Conservation (phyloP, 108 stramenopile genomes). For the Nannochloropsis granulata region DNA sequence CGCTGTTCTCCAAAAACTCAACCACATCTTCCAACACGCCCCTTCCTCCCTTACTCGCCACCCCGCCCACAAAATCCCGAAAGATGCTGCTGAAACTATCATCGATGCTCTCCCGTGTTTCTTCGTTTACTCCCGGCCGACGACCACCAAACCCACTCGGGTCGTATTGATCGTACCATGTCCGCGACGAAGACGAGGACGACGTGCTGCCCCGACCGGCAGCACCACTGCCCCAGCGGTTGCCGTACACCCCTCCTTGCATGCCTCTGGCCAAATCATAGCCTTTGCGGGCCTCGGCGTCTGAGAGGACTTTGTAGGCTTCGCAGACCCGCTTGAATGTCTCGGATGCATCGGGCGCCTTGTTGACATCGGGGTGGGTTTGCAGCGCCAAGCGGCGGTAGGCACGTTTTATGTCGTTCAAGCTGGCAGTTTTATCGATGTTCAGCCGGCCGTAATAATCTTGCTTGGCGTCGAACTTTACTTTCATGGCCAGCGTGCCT, state of each 20-base stretch:
- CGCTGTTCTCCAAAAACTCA: slow-evolving; percentile 7
- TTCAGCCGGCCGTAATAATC: not conserved
- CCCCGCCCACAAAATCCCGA: slow-evolving; percentile 4
- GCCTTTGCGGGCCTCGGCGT: slow-evolving; percentile 1
- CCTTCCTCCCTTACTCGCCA: slow-evolving; percentile 4
- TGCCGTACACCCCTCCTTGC: not conserved
- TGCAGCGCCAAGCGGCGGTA: slow-evolving; percentile 18
- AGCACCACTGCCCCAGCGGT: not conserved
- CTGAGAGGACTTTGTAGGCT: slow-evolving; percentile 25
- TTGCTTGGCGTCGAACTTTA: not conserved
- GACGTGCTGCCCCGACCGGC: not conserved
- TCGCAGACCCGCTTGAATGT: slow-evolving; percentile 11
- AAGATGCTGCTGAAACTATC: slow-evolving; percentile 22
- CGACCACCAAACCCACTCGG: not conserved
- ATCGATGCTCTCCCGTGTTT: not conserved
- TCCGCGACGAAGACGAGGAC: not conserved
- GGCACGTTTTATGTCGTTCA: slow-evolving; percentile 27
- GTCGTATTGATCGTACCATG: not conserved
- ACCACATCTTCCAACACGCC: slow-evolving; percentile 12
- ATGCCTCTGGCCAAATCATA: slow-evolving; percentile 2
- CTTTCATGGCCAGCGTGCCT: not conserved
- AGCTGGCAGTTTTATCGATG: slow-evolving; percentile 10
- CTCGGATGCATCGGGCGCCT: slow-evolving; percentile 9
- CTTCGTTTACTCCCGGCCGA: not conserved
- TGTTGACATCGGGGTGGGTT: slow-evolving; percentile 30